Evolutionary conservation across 371 early-diverging fungal genomes (phyloP).

Genomic region (Mucor velutinosus): DNA sequence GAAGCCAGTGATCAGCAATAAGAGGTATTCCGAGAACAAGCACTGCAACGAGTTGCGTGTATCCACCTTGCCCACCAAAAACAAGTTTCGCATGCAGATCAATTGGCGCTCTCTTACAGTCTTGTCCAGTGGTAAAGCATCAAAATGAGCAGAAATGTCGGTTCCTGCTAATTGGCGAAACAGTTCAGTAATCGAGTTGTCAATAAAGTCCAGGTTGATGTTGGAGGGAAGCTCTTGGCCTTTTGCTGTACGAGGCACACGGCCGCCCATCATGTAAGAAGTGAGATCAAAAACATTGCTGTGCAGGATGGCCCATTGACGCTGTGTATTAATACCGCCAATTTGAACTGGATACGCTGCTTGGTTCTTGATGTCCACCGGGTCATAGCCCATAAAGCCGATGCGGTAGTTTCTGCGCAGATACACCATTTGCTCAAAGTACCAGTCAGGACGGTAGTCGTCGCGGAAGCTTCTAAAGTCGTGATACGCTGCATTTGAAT

Average conservation of each 20-base stretch:
- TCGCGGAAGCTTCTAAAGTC: conserved; percentile 46
- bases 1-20: conserved; percentile 77
- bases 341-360: conserved; percentile 33
- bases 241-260: conserved; percentile 16
- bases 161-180: conserved; percentile 66
- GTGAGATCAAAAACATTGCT: conserved; percentile 63
- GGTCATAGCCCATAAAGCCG: conserved; percentile 51
- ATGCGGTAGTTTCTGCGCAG: conserved; percentile 55
- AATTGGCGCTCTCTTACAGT: conserved; percentile 44
- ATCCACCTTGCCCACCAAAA: conserved; percentile 91
- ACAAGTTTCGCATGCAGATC: conserved; percentile 80
- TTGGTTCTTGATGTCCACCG: conserved; percentile 42
- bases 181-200: conserved; percentile 63
- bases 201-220: conserved; percentile 50
- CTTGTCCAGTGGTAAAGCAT: conserved; percentile 45
- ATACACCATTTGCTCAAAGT: conserved; percentile 54
- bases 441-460: conserved; percentile 57
- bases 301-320: conserved; percentile 55
- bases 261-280: conserved; percentile 51
- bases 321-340: conserved; percentile 23
- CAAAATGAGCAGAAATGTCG: conserved; percentile 70
- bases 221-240: conserved; percentile 18
- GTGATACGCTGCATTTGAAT: conserved; percentile 44
- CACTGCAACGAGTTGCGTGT: conserved; percentile 81
- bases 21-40: conserved; percentile 83